Percentiles rank a stretch among this genome's conserved stretches.
Conservation (phyloP, 2,329 filamentous ascomycete genomes). For the Ophiostoma novo-ulmi region DNA sequence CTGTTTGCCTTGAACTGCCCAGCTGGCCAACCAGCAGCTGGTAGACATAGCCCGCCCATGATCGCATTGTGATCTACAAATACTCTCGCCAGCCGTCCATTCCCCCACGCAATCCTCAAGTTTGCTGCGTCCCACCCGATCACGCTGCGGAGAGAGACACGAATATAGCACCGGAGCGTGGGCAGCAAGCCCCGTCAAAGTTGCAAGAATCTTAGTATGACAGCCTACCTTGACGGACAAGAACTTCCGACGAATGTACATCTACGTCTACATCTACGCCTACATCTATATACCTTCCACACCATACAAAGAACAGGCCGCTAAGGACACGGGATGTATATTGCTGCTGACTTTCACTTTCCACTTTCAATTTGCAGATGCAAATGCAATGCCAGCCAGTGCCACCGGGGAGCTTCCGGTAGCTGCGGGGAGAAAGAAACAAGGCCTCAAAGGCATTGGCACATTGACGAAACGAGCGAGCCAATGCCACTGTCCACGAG, state of each 20-base stretch:
- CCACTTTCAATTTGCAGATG: too few relatives aligned
- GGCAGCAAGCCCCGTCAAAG: not conserved
- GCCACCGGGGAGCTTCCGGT: not conserved
- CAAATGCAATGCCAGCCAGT: not conserved
- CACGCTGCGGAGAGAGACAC: not conserved
- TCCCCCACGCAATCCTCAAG: not conserved
- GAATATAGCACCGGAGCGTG: not conserved
- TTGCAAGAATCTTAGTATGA: too few relatives aligned
- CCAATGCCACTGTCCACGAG: constrained; percentile 6
- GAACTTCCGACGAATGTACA: too few relatives aligned
- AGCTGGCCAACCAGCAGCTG: too few relatives aligned
- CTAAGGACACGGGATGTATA: too few relatives aligned
- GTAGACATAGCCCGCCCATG: too few relatives aligned
- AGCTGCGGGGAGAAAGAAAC: not conserved
- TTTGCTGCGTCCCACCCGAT: not conserved
- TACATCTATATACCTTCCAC: too few relatives aligned
- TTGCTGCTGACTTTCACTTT: too few relatives aligned
- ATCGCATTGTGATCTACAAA: not conserved
- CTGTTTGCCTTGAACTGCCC: not conserved
- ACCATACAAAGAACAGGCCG: too few relatives aligned
- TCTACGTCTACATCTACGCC: too few relatives aligned
- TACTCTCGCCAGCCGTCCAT: not conserved
- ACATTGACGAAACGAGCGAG: not conserved
- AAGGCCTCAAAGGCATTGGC: not conserved
- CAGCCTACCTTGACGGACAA: not conserved